A percentile compares a stretch with the other conserved stretches of the same genome.
phyloP scores from a whole-genome alignment of 164 flowering plant genomes.

The Santalum album region DNA sequence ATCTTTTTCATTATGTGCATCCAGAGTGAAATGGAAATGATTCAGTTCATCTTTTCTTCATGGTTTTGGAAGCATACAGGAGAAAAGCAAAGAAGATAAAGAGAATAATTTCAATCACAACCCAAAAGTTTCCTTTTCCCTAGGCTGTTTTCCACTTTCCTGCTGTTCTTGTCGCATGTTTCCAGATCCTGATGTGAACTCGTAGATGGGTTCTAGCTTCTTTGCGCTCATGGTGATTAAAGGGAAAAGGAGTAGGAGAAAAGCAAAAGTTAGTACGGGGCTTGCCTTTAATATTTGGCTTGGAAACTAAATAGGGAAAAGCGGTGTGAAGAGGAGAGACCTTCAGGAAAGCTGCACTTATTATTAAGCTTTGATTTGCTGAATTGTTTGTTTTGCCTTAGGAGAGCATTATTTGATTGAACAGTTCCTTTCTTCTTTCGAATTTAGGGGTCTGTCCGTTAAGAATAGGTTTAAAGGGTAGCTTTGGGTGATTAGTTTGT shows the following conservation, averaged over 20 bases:
- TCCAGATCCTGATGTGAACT: constrained; percentile 10
- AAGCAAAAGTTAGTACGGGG: constrained; percentile 1
- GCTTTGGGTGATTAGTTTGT: no score
- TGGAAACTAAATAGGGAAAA: neutral
- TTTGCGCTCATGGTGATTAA: constrained; percentile 10
- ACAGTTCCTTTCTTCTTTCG: no score
- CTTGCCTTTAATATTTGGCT: neutral
- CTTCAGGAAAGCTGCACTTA: neutral
- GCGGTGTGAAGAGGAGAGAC: neutral
- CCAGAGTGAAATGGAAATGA: constrained; percentile 7
- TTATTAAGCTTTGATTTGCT: no score
- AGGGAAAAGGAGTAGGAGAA: constrained; percentile 6
- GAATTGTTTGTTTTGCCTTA: neutral
- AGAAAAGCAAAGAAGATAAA: constrained; percentile 7
- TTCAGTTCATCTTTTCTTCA: constrained; percentile 7
- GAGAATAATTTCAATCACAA: neutral
- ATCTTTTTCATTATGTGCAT: neutral
- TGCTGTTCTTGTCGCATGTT: neutral
- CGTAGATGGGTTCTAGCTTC: constrained; percentile 10
- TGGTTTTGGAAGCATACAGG: constrained; percentile 12
- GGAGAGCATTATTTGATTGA: no score
- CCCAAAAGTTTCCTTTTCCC: no score
- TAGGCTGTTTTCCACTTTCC: no score
- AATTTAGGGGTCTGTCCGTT: no score
- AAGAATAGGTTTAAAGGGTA: no score